Evolutionary conservation across 2,329 filamentous ascomycete genomes (phyloP).

Genomic region (Fusarium solani-melongenae): DNA sequence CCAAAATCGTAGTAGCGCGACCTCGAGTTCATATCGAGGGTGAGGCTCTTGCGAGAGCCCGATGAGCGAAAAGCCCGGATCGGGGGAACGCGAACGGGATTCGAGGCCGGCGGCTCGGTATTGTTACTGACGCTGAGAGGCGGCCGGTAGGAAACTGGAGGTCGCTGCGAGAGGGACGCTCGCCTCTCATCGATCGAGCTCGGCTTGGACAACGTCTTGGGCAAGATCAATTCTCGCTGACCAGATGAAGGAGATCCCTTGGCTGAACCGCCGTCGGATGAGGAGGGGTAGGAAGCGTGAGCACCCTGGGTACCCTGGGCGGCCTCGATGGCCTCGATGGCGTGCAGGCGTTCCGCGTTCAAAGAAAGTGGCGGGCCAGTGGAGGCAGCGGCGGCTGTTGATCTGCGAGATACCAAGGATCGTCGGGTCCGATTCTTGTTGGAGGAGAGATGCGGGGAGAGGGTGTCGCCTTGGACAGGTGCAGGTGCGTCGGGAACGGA

Average conservation of each 20-base stretch:
- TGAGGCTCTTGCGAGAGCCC: conserved; percentile 65
- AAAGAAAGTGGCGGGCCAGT: conserved; percentile 47
- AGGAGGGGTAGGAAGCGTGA: conserved; percentile 29
- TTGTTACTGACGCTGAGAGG: conserved; percentile 45
- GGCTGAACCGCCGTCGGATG: conserved; percentile 34
- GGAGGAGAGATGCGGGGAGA: conserved; percentile 43
- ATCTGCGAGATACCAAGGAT: conserved; percentile 52
- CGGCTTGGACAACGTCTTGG: conserved; percentile 54
- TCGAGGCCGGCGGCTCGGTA: conserved; percentile 47
- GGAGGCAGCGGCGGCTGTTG: conserved; percentile 48
- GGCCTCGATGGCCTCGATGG: conserved; percentile 43
- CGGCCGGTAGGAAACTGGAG: conserved; percentile 62
- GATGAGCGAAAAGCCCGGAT: conserved; percentile 68
- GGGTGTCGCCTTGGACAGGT: conserved; percentile 31
- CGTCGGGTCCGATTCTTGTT: conserved; percentile 51
- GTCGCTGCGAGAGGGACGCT: conserved; percentile 53
- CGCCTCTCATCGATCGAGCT: conserved; percentile 62
- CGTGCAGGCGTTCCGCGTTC: conserved; percentile 48
- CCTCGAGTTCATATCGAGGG: conserved; percentile 63
- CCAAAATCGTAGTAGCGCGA: conserved; percentile 57
- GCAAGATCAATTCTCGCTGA: conserved; percentile 60
- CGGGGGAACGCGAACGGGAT: conserved; percentile 59
- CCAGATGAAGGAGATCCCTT: conserved; percentile 45
- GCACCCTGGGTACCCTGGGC: conserved; percentile 17
- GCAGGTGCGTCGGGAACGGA: conserved; percentile 41